Base-by-base conservation (phyloP, 2,329 filamentous ascomycete genomes). In the Cladosporium oxysporum region DNA sequence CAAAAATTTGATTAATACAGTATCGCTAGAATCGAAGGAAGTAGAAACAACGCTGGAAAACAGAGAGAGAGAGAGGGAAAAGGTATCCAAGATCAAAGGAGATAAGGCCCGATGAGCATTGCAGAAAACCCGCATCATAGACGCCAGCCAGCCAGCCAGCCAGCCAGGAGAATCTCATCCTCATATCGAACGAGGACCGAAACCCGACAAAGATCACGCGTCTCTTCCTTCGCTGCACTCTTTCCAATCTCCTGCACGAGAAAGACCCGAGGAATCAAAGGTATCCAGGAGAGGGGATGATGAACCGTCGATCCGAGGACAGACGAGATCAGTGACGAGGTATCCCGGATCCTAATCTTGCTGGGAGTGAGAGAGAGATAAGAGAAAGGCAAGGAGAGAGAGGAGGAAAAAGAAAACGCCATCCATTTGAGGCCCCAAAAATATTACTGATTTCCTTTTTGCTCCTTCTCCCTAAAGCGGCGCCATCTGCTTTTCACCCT, bases 1-100 rank as follows among this genome's bases (percentile, higher is more conserved):
- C 23, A 26, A 58, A 37, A 26, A 58, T 3, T 58, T 58, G 29
- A 58, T 58, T 58, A 58, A 58, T 58, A 58, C 55, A 58, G 55
- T 41, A 58, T 35, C 18, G 55, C 55, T 58, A 58, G 55, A 58
- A 58, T 58, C 14, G 55, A 37, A 58, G 31, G 10, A 52, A 5
- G 1, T 12, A 12, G n/a, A 35, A 28, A 58, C 10, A 14, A 35
- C 33, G 18, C 14, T 11, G 55, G 7, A 23, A 58, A 28, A 35
- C 7, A n/a, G 31, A 33, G 10, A 33, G 31, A 33, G 31, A 33
- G 29, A 33, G 10, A 16, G n/a, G n/a, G 18, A 7, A 21, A 28
- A 52, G 49, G 52, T 50, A 26, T 28, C 28, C 50, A 28, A 53
- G 50, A 28, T 53, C 50, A 53, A 53, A 33, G 29, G 26, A n/a